Evolutionary conservation across 2,329 filamentous ascomycete genomes (phyloP), one percentile per base, ranked within the genome.

Genomic region (Cercospora citrullina): DNA sequence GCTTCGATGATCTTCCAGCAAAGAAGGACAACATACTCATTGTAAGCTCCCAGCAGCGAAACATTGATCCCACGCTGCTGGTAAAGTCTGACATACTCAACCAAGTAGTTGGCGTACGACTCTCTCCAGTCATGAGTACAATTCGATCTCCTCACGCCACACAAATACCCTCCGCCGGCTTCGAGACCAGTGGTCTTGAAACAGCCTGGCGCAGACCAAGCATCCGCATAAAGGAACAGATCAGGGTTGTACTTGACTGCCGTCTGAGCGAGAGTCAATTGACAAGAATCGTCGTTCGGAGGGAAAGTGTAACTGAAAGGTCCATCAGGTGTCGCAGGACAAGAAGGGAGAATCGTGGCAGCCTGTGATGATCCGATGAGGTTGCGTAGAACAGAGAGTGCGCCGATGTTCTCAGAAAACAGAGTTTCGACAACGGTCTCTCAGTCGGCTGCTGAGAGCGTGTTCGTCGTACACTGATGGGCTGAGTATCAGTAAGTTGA

Each of bases 121-220:
- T 57, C 53, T 4, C 53, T 57, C 53, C 53, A 57, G 12, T 57
- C 53, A 30, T 57, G n/a, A 57, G 53, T 57, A 28, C 53, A 57
- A 4, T 57, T 57, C 6, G 53, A 57, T 9, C 53, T 30, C 26
- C 53, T 57, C 53, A 57, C 53, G 4, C 53, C 53, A 31, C 53
- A 57, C 53, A 57, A 5, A 57, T 57, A 57, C 4, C 53, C 53
- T 14, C 53, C 53, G 5, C 53, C 53, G 3, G 53, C 53, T 18
- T 57, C 53, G 14, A 28, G 53, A 3, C 53, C 53, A 18, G 53
- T 57, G 9, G 53, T 57, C 53, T 57, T 57, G 14, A 30, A 57
- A 3, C 53, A 57, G 1, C 53, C 53, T 1, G 53, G 53, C 0
- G 53, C 53, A 57, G 53, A 57, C 53, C 53, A 57, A n/a, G 53